Percentiles rank a stretch among this genome's conserved stretches.
Evolutionary conservation across 345 rosid species (phyloP).

Genomic region (Orychophragmus violaceus): DNA sequence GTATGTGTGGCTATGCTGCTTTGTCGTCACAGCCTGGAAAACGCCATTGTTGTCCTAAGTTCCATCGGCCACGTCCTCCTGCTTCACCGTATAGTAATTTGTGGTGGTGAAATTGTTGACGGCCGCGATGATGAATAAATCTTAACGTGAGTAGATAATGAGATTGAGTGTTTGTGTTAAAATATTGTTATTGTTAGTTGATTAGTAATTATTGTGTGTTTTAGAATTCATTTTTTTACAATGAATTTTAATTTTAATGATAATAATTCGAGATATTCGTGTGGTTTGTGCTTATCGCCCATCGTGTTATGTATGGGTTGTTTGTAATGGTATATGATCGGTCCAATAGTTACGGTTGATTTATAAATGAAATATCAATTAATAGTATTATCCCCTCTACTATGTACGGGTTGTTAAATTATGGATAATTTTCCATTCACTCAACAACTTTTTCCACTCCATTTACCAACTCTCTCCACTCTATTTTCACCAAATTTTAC

Average conservation of each 20-base stretch:
- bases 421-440: too few species aligned
- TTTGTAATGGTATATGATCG: not conserved
- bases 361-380: not conserved
- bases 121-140: conserved; percentile 14
- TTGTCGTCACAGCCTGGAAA: conserved; percentile 14
- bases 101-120: not conserved
- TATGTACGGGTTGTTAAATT: too few species aligned
- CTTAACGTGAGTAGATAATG: not conserved
- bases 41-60: conserved; percentile 7
- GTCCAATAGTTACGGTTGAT: not conserved
- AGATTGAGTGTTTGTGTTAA: conserved; percentile 1
- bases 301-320: not conserved
- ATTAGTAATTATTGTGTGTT: not conserved
- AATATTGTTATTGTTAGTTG: not conserved
- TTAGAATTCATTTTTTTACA: conserved; percentile 3
- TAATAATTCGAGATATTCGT: not conserved
- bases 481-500: too few species aligned
- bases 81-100: conserved; percentile 12
- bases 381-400: too few species aligned
- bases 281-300: not conserved
- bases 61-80: conserved; percentile 5
- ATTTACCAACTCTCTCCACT: too few species aligned
- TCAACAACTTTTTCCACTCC: too few species aligned
- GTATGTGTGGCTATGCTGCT: conserved; percentile 34
- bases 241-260: conserved; percentile 5